phyloP scores from a whole-genome alignment of 768 basidiomycete species.

The Boletus rex-veris region DNA sequence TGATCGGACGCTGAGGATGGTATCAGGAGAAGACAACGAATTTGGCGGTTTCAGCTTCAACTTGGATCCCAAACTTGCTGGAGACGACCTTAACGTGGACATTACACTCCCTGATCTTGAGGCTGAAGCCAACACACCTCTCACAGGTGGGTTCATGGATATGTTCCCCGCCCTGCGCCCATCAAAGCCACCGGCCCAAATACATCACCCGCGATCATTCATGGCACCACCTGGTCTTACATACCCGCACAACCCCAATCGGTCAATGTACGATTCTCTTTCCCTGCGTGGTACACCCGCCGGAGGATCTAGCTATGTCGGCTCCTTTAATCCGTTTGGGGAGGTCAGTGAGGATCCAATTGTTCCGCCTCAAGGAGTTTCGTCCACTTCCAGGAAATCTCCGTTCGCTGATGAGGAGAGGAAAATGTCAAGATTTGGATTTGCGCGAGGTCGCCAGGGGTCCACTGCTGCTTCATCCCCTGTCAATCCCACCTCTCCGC shows the following conservation, averaged over 20 bases:
- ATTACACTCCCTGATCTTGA: constrained; percentile 49
- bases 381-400: constrained; percentile 35
- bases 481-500: constrained; percentile 52
- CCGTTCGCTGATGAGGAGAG: constrained; percentile 55
- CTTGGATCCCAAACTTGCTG: constrained; percentile 73
- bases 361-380: constrained; percentile 26
- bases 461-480: constrained; percentile 59
- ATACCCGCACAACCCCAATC: constrained; percentile 45
- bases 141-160: constrained; percentile 63
- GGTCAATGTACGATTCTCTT: constrained; percentile 56
- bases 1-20: constrained; percentile 74
- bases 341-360: constrained; percentile 51
- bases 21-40: constrained; percentile 59
- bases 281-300: constrained; percentile 38
- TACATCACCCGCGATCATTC: constrained; percentile 32
- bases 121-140: constrained; percentile 47
- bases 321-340: constrained; percentile 80
- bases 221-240: constrained; percentile 53
- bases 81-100: constrained; percentile 37
- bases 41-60: constrained; percentile 82
- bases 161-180: constrained; percentile 63
- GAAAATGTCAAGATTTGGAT: constrained; percentile 77
- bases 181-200: constrained; percentile 18
- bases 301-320: constrained; percentile 55
- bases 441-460: constrained; percentile 67